Evolutionary conservation across 2,329 filamentous ascomycete species (phyloP).

Genomic region (Cercospora beticola): DNA sequence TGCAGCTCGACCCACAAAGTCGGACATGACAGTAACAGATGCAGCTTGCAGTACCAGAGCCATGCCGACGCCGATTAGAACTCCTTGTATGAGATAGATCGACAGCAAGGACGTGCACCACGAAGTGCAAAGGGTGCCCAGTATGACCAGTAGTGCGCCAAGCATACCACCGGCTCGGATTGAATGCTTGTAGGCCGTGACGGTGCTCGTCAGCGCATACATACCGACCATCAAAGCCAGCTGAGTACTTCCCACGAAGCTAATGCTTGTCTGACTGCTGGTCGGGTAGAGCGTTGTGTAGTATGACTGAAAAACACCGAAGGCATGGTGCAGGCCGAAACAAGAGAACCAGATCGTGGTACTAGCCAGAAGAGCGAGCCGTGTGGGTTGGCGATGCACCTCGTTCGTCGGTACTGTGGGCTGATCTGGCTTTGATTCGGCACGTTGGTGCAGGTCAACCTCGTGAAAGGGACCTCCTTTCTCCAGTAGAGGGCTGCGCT

Average conservation of each 20-base stretch:
- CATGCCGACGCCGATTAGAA: neutral
- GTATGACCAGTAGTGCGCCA: neutral
- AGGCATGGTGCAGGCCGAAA: neutral
- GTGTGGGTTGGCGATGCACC: neutral
- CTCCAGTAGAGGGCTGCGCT: neutral
- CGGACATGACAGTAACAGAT: neutral
- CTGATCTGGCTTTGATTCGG: neutral
- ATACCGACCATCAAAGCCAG: neutral
- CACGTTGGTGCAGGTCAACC: neutral
- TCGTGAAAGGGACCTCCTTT: neutral
- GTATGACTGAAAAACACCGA: neutral
- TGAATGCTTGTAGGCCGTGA: neutral
- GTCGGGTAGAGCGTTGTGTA: neutral
- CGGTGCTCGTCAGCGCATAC: neutral
- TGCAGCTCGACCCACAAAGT: neutral
- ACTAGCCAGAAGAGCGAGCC: neutral
- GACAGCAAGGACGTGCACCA: neutral
- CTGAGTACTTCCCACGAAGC: slow-evolving; percentile 10
- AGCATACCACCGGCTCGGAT: neutral
- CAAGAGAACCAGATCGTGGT: neutral
- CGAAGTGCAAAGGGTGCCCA: neutral
- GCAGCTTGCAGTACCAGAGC: neutral
- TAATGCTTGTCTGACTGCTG: neutral
- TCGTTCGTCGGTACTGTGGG: neutral
- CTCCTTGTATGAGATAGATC: neutral